phyloP scores from a whole-genome alignment of 345 rosid genomes.

The Odontarrhena argentea region DNA sequence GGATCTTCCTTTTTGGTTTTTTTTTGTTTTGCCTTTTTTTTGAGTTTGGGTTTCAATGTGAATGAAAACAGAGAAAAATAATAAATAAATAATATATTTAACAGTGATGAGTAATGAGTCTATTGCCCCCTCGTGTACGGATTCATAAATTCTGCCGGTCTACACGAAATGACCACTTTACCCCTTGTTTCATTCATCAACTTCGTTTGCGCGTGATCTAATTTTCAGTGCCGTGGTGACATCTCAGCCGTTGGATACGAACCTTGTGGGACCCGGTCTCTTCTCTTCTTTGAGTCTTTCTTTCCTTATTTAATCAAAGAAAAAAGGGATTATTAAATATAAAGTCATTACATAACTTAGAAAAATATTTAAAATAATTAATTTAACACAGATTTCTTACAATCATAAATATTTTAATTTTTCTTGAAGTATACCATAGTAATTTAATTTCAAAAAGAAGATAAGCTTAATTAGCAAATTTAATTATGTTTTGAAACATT shows the following conservation, averaged over 20 bases:
- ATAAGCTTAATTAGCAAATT: no score
- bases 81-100: slow-evolving; percentile 24
- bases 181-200: slow-evolving; percentile 31
- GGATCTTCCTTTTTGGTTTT: slow-evolving; percentile 42
- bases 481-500: not conserved
- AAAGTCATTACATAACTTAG: not conserved
- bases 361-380: not conserved
- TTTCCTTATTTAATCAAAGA: slow-evolving; percentile 3
- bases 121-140: slow-evolving; percentile 44
- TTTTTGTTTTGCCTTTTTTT: slow-evolving; percentile 8
- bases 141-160: slow-evolving; percentile 35
- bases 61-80: slow-evolving; percentile 40
- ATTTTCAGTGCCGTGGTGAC: not conserved
- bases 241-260: slow-evolving; percentile 21
- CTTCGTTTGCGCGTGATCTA: slow-evolving; percentile 36
- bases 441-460: no score
- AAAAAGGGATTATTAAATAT: not conserved
- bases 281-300: not conserved
- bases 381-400: not conserved
- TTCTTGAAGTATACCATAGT: no score
- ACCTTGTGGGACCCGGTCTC: slow-evolving; percentile 27
- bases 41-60: slow-evolving; percentile 39
- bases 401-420: not conserved
- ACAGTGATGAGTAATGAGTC: slow-evolving; percentile 35
- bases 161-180: slow-evolving; percentile 31